Evolutionary conservation across 306 rosid genomes (phyloP).

Genomic region (Vachellia pachyceras): DNA sequence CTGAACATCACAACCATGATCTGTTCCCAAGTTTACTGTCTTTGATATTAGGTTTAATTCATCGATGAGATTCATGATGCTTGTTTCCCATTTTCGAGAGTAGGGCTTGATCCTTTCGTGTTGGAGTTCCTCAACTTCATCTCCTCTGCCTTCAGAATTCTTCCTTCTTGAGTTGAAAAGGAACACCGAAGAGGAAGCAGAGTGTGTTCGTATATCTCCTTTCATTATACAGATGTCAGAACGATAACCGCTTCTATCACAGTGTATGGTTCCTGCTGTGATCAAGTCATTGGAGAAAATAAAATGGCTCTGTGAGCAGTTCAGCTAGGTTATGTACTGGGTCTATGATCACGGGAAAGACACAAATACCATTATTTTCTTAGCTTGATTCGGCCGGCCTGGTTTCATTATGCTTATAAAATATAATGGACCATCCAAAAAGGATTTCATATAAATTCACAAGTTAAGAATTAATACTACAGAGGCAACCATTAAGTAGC

Average conservation of each 20-base stretch:
- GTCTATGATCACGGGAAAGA: background rate
- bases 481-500: background rate
- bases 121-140: conserved; percentile 45
- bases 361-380: background rate
- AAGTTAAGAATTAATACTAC: background rate
- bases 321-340: background rate
- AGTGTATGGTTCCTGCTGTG: conserved; percentile 83
- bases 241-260: conserved; percentile 82
- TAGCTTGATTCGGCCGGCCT: background rate
- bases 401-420: background rate
- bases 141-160: conserved; percentile 1
- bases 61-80: conserved; percentile 73
- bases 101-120: conserved; percentile 78
- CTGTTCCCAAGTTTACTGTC: conserved; percentile 35
- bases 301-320: background rate
- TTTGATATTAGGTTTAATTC: conserved; percentile 67
- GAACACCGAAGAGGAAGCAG: conserved; percentile 72
- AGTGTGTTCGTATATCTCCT: conserved; percentile 83
- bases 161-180: conserved; percentile 52
- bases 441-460: background rate
- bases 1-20: conserved; percentile 58
- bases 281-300: background rate
- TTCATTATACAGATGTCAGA: conserved; percentile 87
- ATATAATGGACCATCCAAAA: conserved; percentile 12
- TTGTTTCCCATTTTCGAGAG: conserved; percentile 89